Evolutionary conservation across 2,329 filamentous ascomycete genomes (phyloP).

Genomic region (Emergomyces africanus): DNA sequence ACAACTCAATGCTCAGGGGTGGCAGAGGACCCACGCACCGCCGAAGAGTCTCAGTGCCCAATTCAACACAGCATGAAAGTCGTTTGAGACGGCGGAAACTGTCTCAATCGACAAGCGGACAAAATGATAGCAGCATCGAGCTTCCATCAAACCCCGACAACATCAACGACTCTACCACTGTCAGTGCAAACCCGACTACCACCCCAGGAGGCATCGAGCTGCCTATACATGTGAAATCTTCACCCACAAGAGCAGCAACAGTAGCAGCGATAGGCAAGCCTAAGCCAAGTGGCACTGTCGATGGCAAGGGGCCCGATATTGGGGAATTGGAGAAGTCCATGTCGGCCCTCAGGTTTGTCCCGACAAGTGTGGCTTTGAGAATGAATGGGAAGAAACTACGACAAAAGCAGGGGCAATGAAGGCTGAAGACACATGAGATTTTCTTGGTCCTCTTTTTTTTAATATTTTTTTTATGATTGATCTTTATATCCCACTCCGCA

Average conservation of each 20-base stretch:
- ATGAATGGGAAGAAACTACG: slow-evolving; percentile 10
- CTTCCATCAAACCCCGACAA: not conserved
- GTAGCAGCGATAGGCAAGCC: not conserved
- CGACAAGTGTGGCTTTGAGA: slow-evolving; percentile 26
- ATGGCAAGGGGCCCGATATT: slow-evolving; percentile 19
- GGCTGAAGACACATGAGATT: not conserved
- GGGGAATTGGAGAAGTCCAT: slow-evolving; percentile 30
- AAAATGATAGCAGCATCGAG: not conserved
- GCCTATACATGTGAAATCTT: not conserved
- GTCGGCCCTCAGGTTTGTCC: slow-evolving; percentile 34
- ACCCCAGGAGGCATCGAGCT: not conserved
- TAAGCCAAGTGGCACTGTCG: not conserved
- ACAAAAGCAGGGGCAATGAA: not conserved
- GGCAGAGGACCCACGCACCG: slow-evolving; percentile 14
- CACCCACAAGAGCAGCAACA: not conserved
- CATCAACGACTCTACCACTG: not conserved
- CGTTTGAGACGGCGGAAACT: slow-evolving; percentile 21
- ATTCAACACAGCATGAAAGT: slow-evolving; percentile 20
- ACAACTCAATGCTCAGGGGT: slow-evolving; percentile 64
- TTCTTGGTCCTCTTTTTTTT: no score
- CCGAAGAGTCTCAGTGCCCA: slow-evolving; percentile 27
- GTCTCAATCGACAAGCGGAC: slow-evolving; percentile 12
- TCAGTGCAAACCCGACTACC: not conserved
- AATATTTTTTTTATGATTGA: not conserved
- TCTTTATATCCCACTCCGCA: not conserved